These are phyloP conservation scores for Cystobasidium slooffiae DNA, from an alignment of 1,284 basidiomycete genomes.

Conservation along the genomic window DNA sequence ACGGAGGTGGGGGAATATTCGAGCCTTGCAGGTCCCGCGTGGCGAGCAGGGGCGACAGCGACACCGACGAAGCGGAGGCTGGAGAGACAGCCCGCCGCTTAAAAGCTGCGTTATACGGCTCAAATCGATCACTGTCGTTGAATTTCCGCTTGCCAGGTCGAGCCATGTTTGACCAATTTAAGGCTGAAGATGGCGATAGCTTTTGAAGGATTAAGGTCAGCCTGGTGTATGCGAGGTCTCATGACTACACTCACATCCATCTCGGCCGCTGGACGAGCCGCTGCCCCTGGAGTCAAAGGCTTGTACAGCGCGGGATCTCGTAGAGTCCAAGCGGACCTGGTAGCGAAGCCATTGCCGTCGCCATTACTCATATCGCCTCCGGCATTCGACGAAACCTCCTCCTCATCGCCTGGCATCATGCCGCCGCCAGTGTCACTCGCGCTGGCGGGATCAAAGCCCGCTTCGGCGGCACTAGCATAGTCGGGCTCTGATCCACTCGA, in stretches of 20 bases:
- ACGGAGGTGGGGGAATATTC: slow-evolving; percentile 5
- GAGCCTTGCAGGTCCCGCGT: slow-evolving; percentile 16
- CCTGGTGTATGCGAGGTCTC: too few relatives aligned
- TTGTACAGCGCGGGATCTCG: slow-evolving; percentile 24
- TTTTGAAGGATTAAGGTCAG: neutral
- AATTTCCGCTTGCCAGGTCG: slow-evolving; percentile 41
- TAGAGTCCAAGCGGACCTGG: slow-evolving; percentile 17
- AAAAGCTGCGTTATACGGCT: slow-evolving; percentile 35
- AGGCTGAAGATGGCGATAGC: slow-evolving; percentile 34
- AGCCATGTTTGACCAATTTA: slow-evolving; percentile 19
- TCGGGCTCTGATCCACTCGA: slow-evolving; percentile 26
- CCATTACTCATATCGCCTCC: slow-evolving; percentile 6
- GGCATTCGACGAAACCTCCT: slow-evolving; percentile 12
- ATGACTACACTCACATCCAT: slow-evolving; percentile 29
- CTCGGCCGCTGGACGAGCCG: neutral
- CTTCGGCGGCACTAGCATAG: slow-evolving; percentile 26
- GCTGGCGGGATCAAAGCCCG: slow-evolving; percentile 13
- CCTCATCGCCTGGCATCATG: slow-evolving; percentile 28
- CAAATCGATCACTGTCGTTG: slow-evolving; percentile 38
- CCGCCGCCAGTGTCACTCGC: slow-evolving; percentile 22
- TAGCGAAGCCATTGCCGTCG: neutral
- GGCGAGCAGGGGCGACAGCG: slow-evolving; percentile 36
- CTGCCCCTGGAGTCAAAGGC: slow-evolving; percentile 14
- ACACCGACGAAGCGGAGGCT: slow-evolving; percentile 34
- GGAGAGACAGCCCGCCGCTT: slow-evolving; percentile 39